These are phyloP conservation scores for Exophiala spinifera DNA, from an alignment of 2,329 filamentous ascomycete species.

Conservation along the genomic window DNA sequence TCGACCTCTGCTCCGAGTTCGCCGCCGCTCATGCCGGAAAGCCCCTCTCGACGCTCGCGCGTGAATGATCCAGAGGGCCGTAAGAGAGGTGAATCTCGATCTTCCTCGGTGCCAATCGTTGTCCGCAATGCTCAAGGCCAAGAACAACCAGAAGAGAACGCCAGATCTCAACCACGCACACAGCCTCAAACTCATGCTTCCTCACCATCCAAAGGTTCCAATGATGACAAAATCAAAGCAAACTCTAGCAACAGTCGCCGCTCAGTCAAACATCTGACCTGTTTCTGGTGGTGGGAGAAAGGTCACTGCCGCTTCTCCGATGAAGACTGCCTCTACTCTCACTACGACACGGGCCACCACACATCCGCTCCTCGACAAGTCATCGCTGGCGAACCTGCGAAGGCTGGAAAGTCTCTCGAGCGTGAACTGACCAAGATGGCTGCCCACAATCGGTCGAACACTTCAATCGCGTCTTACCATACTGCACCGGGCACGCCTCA, in stretches of 20 bases:
- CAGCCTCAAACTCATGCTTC: conserved; percentile 7
- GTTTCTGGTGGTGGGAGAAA: conserved; percentile 33
- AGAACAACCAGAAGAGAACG: not conserved
- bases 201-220: conserved; percentile 7
- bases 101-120: conserved; percentile 19
- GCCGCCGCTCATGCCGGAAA: conserved; percentile 6
- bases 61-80: conserved; percentile 2
- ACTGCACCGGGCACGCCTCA: not conserved
- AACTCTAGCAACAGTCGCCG: conserved; percentile 13
- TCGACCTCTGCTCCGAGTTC: conserved; percentile 8
- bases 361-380: conserved; percentile 20
- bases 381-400: conserved; percentile 23
- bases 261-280: conserved; percentile 34
- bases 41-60: conserved; percentile 13
- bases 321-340: conserved; percentile 33
- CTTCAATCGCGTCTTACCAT: conserved; percentile 9
- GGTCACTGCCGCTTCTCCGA: conserved; percentile 30
- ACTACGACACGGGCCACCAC: conserved; percentile 30
- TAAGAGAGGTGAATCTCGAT: conserved; percentile 16
- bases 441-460: conserved; percentile 15
- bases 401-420: conserved; percentile 28
- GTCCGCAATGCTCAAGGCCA: conserved; percentile 6
- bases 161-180: conserved; percentile 1
- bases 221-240: not conserved
- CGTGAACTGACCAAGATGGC: conserved; percentile 20